Evolutionary conservation across 1,139 yeast species (phyloP).

Genomic region (Diutina scorzettiae): DNA sequence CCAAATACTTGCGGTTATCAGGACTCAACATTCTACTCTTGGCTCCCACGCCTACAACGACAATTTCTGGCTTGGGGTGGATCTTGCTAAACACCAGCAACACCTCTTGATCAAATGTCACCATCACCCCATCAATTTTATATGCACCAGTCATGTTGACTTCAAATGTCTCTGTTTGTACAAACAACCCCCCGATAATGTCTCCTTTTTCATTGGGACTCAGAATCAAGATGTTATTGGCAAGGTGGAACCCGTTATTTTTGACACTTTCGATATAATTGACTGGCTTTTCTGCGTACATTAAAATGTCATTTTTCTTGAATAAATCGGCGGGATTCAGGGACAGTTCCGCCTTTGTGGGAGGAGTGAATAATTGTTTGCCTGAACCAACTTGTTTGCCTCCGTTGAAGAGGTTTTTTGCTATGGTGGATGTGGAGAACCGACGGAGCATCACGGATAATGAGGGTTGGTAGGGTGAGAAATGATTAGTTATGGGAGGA

Average conservation of each 20-base stretch:
- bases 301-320: slow-evolving; percentile 32
- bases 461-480: too few relatives aligned
- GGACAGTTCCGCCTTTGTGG: slow-evolving; percentile 27
- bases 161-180: slow-evolving; percentile 55
- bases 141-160: slow-evolving; percentile 35
- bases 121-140: slow-evolving; percentile 31
- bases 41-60: slow-evolving; percentile 60
- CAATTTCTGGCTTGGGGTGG: slow-evolving; percentile 69
- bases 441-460: too few relatives aligned
- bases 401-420: slow-evolving; percentile 20
- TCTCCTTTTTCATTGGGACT: slow-evolving; percentile 36
- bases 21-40: slow-evolving; percentile 52
- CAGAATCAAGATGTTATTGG: slow-evolving; percentile 19
- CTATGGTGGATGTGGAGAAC: slow-evolving; percentile 6
- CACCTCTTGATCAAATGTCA: slow-evolving; percentile 28
- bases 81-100: slow-evolving; percentile 41
- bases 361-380: slow-evolving; percentile 16
- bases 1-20: slow-evolving; percentile 35
- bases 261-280: slow-evolving; percentile 34
- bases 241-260: slow-evolving; percentile 28
- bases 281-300: slow-evolving; percentile 31
- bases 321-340: slow-evolving; percentile 35
- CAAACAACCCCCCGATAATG: slow-evolving; percentile 42
- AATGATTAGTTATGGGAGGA: too few relatives aligned
- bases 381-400: slow-evolving; percentile 13